Base-by-base conservation (phyloP, 2,329 filamentous ascomycete species). In the Talaromyces sp. region DNA sequence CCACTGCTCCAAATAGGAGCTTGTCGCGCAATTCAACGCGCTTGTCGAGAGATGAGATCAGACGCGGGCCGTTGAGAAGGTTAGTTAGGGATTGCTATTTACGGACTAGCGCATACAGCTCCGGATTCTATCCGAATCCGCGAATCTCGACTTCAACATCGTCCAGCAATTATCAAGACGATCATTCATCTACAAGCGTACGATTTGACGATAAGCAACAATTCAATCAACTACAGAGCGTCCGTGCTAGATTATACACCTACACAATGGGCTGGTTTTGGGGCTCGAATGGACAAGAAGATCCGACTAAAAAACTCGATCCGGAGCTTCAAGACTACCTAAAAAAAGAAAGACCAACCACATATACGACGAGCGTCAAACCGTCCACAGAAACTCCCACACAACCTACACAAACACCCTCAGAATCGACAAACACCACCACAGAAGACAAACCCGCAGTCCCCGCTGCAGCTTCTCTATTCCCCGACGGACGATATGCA, bases 311-410 rank as follows among this genome's bases (percentile, higher is more conserved):
- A 71, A 89, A 91, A 71, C 88, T 97, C 72, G 92, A 97, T 74
- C 91, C 92, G 45, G 88, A 89, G 69, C 86, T 97, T 65, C 90
- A 90, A 73, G 90, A 94, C 69, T 96, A 93, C 77, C 88, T 97
- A 73, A 84, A 93, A 75, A 88, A 89, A 78, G 91, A 96, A 81
- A 89, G 91, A 29, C 90, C 92, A 36, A 91, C 78, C 27, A 75
- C 79, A 70, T 45, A 70, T 70, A 65, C 64, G 68, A 66, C 70
- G 66, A 34, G 67, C 64, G 36, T 43, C 13, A 27, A 49, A 15
- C 45, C 60, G 17, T 54, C 68, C 58, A 70, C 65, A 58, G 70
- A 67, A 54, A 68, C 71, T 19, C 63, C 70, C 17, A 63, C 68
- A 66, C 54, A 64, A 58, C 67, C 64, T 64, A 69, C 77, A 65